Evolutionary conservation across 2,329 filamentous ascomycete species (phyloP).

Genomic region (Grosmannia huntii): DNA sequence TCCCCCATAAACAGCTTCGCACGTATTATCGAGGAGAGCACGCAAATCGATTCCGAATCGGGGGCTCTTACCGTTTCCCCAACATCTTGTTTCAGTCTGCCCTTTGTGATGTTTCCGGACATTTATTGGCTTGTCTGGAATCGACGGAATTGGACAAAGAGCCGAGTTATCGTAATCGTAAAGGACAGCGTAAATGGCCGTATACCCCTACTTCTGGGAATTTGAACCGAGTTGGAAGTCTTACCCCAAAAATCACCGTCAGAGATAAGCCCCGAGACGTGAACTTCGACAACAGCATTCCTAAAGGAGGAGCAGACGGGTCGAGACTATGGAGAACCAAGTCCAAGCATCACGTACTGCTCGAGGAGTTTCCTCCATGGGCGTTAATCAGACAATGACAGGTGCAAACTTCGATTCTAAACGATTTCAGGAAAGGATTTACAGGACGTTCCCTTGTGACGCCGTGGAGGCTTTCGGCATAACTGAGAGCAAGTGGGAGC

Average conservation of each 20-base stretch:
- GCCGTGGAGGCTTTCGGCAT: slow-evolving; percentile 4
- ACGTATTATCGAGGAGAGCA: too few relatives aligned
- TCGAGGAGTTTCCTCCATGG: not conserved
- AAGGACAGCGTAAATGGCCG: not conserved
- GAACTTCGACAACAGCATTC: not conserved
- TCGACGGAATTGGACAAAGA: not conserved
- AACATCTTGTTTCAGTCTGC: too few relatives aligned
- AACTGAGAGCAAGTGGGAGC: slow-evolving; percentile 9
- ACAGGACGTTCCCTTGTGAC: not conserved
- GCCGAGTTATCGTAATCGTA: not conserved
- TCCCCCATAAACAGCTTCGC: too few relatives aligned
- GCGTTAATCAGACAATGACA: not conserved
- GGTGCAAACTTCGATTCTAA: too few relatives aligned
- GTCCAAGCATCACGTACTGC: not conserved
- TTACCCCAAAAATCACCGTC: not conserved
- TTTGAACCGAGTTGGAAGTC: not conserved
- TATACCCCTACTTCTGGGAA: not conserved
- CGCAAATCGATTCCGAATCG: too few relatives aligned
- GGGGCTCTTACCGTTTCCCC: too few relatives aligned
- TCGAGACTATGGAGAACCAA: not conserved
- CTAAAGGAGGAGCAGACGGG: not conserved
- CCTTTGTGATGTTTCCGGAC: not conserved
- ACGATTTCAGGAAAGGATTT: not conserved
- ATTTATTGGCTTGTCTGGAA: not conserved
- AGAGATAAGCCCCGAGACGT: not conserved